Conservation (phyloP, 371 early-diverging fungal genomes). For the Thermomucor indicae-seudaticae region DNA sequence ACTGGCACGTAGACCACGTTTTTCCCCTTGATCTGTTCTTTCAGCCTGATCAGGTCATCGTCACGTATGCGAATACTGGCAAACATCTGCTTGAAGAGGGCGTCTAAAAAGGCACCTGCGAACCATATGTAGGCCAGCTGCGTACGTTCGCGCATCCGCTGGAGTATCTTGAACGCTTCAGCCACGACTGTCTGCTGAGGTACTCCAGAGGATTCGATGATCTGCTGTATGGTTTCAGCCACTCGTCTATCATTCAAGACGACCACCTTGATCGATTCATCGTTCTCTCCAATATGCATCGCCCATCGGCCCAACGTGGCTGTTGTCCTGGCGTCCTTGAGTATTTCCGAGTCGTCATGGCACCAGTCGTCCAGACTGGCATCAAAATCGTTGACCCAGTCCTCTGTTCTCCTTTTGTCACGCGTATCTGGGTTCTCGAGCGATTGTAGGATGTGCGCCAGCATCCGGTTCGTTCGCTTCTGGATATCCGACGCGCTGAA, state of each 20-base stretch:
- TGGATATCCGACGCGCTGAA: constrained; percentile 43
- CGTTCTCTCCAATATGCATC: constrained; percentile 29
- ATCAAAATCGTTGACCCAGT: constrained; percentile 50
- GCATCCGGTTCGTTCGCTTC: constrained; percentile 43
- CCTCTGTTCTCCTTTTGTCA: constrained; percentile 35
- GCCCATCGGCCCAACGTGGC: constrained; percentile 37
- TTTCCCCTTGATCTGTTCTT: constrained; percentile 35
- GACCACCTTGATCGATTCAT: constrained; percentile 38
- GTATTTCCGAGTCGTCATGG: constrained; percentile 41
- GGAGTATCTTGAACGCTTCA: constrained; percentile 41
- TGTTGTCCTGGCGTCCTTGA: constrained; percentile 28
- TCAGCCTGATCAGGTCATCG: constrained; percentile 21
- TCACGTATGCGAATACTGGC: constrained; percentile 28
- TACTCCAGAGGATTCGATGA: constrained; percentile 41
- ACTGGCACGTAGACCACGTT: constrained; percentile 48
- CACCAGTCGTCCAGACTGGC: constrained; percentile 52
- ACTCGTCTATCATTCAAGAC: constrained; percentile 44
- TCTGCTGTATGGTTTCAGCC: constrained; percentile 37
- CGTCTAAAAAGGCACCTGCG: constrained; percentile 41
- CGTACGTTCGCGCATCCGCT: constrained; percentile 46
- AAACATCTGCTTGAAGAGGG: constrained; percentile 37
- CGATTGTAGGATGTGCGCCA: constrained; percentile 22
- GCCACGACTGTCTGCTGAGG: constrained; percentile 43
- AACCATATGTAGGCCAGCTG: constrained; percentile 48
- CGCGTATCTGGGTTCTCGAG: constrained; percentile 34